Conservation (phyloP, 179 eudicot species). For the Beta macrorhiza region DNA sequence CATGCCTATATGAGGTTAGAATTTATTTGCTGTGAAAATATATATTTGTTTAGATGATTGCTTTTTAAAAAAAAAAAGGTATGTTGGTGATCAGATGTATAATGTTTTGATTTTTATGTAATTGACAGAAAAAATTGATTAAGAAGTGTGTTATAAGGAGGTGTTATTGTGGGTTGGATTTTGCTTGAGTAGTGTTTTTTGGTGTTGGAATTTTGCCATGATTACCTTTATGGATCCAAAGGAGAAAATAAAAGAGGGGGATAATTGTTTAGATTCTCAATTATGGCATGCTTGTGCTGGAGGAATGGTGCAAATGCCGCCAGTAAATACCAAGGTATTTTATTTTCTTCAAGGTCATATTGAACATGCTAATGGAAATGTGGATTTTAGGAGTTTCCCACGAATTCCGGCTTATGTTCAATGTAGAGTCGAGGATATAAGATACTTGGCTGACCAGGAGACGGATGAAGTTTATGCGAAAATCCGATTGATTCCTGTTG, state of each 20-base stretch:
- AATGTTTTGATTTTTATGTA: neutral
- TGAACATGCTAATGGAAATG: conserved; percentile 61
- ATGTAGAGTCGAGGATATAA: conserved; percentile 58
- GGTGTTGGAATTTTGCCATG: conserved; percentile 34
- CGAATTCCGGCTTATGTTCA: conserved; percentile 52
- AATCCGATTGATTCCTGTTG: conserved; percentile 51
- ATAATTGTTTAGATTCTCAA: conserved; percentile 71
- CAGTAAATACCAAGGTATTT: conserved; percentile 53
- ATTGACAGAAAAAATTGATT: conserved; percentile 23
- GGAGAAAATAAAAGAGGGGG: conserved; percentile 52
- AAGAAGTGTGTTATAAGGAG: conserved; percentile 14
- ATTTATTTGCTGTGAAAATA: neutral
- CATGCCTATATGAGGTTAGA: conserved; percentile 24
- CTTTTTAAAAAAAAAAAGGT: neutral
- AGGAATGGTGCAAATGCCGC: conserved; percentile 86
- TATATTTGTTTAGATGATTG: neutral
- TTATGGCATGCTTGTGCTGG: conserved; percentile 99
- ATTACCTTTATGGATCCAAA: conserved; percentile 63
- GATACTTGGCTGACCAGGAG: conserved; percentile 70
- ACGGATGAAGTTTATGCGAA: conserved; percentile 86
- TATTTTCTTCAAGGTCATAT: conserved; percentile 92
- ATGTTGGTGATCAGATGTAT: conserved; percentile 8
- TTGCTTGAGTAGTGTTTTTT: conserved; percentile 21
- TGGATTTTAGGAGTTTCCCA: conserved; percentile 54
- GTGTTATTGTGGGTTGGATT: conserved; percentile 20